Base-by-base conservation (phyloP, 139 green algal genomes). In the Parachlorella kessleri region DNA sequence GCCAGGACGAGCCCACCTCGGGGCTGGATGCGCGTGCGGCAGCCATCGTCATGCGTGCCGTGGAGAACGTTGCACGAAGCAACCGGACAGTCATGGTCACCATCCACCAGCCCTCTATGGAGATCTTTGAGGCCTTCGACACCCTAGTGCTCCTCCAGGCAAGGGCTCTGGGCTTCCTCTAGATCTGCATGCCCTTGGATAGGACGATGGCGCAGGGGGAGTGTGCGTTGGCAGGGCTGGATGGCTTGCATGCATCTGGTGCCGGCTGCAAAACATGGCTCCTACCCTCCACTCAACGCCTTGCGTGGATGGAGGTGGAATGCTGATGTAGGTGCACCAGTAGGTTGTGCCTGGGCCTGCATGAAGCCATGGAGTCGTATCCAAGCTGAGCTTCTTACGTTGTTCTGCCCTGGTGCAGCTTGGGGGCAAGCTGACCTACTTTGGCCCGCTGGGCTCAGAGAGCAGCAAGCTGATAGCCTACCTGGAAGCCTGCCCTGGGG, bases 11-110 rank as follows among this genome's bases (percentile, higher is more conserved):
- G 66, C 82, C 82, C 54, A 84, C 82, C 2, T 42, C 9, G 28
- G 95, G 95, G 23, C 88, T 98, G 80, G 94, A 98, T 72, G 90
- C 91, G 1, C 83, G 92, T n/a, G 91, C 95, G 2, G 95, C 95
- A 4, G 85, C 92, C 53, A 93, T 96, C 30, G 95, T 98, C 1
- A 96, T 98, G 85, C 81, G 85, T 5, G 87, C 90, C 0, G 89
- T 98, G 54, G 81, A 89, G 40, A 97, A 96, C 76, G 91, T 96
- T 24, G 92, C 88, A 6, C 69, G 86, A 63, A 92, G 84, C 24
- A 90, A 91, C 30, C 89, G 94, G 59, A 97, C 95, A 3, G 91
- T 98, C 9, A 93, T 98, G 92, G 94, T 93, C 37, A 98, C 93
- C 74, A 96, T 98, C 75, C 94, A 98, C 82, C 95, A 98, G 82